phyloP scores from a whole-genome alignment of 768 basidiomycete genomes.

The Leucosporidium creatinivorum region DNA sequence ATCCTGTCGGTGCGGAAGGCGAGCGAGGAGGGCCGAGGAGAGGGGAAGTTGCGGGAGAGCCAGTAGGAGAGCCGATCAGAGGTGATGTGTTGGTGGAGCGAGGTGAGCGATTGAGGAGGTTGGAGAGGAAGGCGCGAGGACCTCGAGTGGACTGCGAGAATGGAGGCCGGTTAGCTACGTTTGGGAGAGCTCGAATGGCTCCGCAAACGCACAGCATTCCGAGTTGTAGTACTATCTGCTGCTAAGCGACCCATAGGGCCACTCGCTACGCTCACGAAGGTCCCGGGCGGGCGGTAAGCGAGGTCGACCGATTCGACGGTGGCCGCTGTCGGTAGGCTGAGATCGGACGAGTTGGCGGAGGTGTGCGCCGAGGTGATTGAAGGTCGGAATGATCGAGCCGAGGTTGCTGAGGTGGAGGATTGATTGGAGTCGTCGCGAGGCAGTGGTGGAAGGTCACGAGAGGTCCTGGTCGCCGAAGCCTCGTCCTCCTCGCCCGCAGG shows the following conservation, averaged over 20 bases:
- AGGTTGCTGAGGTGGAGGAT: neutral
- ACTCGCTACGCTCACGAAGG: slow-evolving; percentile 16
- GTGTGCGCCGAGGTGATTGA: neutral
- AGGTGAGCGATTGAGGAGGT: slow-evolving; percentile 17
- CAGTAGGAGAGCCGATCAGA: neutral
- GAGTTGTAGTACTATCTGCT: neutral
- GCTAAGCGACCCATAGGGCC: slow-evolving; percentile 12
- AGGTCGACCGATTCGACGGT: slow-evolving; percentile 11
- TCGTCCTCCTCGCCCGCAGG: no score
- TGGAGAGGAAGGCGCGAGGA: slow-evolving; percentile 16
- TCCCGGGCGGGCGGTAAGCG: neutral
- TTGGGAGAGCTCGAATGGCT: neutral
- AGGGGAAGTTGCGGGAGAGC: neutral
- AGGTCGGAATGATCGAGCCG: neutral
- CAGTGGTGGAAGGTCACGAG: neutral
- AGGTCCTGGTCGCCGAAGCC: neutral
- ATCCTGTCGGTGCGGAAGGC: neutral
- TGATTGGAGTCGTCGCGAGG: neutral
- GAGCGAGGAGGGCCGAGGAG: neutral
- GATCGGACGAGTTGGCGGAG: slow-evolving; percentile 4
- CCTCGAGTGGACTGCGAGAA: neutral
- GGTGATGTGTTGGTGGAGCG: slow-evolving; percentile 3
- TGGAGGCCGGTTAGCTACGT: neutral
- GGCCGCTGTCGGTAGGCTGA: slow-evolving; percentile 6
- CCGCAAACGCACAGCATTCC: neutral